These are phyloP conservation scores for Entomortierella parvispora DNA, from an alignment of 192 early-diverging fungal species.

Conservation along the genomic window DNA sequence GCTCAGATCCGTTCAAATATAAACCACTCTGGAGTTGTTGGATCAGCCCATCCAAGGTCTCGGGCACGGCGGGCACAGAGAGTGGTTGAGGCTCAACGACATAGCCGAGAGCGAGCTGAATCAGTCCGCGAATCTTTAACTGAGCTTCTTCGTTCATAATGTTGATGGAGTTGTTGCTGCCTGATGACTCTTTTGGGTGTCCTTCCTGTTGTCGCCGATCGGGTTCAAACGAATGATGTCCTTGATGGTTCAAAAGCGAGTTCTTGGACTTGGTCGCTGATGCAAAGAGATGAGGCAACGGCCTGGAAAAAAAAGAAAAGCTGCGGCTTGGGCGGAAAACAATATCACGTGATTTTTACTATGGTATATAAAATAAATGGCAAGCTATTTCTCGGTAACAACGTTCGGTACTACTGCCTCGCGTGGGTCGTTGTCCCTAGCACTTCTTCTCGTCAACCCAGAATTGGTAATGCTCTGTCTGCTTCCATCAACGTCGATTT, in stretches of 20 bases:
- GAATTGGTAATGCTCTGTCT: neutral
- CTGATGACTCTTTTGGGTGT: too few species aligned
- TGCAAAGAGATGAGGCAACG: too few species aligned
- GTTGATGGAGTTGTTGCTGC: neutral
- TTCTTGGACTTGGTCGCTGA: too few species aligned
- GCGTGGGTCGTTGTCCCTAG: neutral
- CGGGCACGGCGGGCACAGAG: constrained; percentile 33
- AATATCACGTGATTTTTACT: too few species aligned
- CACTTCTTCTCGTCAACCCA: constrained; percentile 6
- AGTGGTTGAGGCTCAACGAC: constrained; percentile 36
- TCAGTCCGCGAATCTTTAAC: constrained; percentile 41
- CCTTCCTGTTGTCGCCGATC: too few species aligned
- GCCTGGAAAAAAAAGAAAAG: too few species aligned
- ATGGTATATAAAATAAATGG: constrained; percentile 22
- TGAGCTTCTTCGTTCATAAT: constrained; percentile 45
- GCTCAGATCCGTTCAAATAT: neutral
- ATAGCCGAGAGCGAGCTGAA: constrained; percentile 43
- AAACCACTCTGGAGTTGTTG: constrained; percentile 13
- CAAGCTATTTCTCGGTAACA: neutral
- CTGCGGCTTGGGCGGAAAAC: too few species aligned
- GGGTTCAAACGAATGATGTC: too few species aligned
- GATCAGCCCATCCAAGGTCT: constrained; percentile 31
- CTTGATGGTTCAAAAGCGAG: too few species aligned
- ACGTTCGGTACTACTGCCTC: neutral
- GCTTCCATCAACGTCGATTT: constrained; percentile 14